A percentile compares a stretch with the other conserved stretches of the same genome.
These are phyloP conservation scores for Exsudoporus floridanus DNA, from an alignment of 1,284 basidiomycete species.

Conservation along the genomic window DNA sequence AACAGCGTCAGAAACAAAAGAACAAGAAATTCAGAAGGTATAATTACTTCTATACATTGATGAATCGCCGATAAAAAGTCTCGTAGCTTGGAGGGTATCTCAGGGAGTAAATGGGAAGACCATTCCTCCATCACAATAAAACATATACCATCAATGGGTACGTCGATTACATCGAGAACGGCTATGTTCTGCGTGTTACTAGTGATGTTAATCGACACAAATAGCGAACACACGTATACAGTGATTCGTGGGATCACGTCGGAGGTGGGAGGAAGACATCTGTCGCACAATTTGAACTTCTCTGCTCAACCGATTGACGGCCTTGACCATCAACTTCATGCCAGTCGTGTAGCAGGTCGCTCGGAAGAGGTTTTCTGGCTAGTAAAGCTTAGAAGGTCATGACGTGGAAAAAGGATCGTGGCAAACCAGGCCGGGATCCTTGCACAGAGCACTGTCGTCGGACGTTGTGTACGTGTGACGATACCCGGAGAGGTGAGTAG, in stretches of 20 bases:
- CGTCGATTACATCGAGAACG: conserved; percentile 59
- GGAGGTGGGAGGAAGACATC: conserved; percentile 51
- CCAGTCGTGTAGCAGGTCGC: conserved; percentile 54
- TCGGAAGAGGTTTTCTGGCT: conserved; percentile 73
- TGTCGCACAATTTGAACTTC: conserved; percentile 59
- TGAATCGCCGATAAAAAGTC: conserved; percentile 57
- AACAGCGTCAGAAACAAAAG: conserved; percentile 4
- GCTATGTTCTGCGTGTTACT: conserved; percentile 41
- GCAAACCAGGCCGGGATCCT: conserved; percentile 65
- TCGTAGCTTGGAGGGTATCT: conserved; percentile 49
- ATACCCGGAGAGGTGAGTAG: conserved; percentile 38
- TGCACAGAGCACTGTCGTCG: conserved; percentile 62
- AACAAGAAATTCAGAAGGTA: background rate
- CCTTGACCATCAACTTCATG: conserved; percentile 61
- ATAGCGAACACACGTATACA: conserved; percentile 58
- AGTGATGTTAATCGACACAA: background rate
- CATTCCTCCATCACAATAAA: conserved; percentile 80
- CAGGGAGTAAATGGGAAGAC: conserved; percentile 59
- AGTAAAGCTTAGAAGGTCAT: conserved; percentile 9
- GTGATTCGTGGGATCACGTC: conserved; percentile 65
- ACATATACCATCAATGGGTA: conserved; percentile 50
- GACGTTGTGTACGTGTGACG: conserved; percentile 35
- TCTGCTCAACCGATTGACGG: conserved; percentile 59
- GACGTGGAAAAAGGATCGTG: conserved; percentile 1
- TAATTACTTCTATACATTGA: conserved; percentile 61